phyloP scores from a whole-genome alignment of 352 stramenopile species.

The Pythium grandisporangium region DNA sequence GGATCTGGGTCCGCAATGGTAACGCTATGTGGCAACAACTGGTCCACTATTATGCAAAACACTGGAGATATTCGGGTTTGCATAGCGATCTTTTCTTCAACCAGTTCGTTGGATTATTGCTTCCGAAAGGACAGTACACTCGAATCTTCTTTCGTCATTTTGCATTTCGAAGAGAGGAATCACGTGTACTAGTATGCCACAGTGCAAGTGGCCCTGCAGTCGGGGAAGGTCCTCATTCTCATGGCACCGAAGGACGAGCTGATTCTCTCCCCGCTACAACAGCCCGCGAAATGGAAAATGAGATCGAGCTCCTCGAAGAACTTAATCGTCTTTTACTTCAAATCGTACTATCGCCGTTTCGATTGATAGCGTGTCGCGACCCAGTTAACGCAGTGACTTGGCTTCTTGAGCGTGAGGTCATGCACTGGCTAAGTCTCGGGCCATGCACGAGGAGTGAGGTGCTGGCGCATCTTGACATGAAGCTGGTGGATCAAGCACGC shows the following conservation, averaged over 20 bases:
- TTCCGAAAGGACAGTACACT: conserved; percentile 41
- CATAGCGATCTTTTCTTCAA: conserved; percentile 65
- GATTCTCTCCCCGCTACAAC: conserved; percentile 8
- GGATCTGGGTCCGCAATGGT: conserved; percentile 70
- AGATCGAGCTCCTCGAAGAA: conserved; percentile 52
- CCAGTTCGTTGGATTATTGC: conserved; percentile 40
- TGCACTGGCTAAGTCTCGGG: conserved; percentile 67
- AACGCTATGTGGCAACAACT: conserved; percentile 77
- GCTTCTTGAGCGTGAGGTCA: conserved; percentile 60
- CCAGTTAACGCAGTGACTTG: conserved; percentile 17
- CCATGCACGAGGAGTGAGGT: conserved; percentile 65
- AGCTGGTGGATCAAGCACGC: conserved; percentile 71
- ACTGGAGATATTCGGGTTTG: conserved; percentile 72
- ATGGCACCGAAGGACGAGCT: too few relatives aligned
- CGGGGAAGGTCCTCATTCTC: too few relatives aligned
- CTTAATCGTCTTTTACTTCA: conserved; percentile 51
- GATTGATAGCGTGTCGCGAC: conserved; percentile 22
- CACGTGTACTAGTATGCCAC: conserved; percentile 2
- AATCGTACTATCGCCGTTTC: conserved; percentile 45
- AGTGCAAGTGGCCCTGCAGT: too few relatives aligned
- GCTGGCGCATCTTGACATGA: conserved; percentile 49
- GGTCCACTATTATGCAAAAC: conserved; percentile 72
- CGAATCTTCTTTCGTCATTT: conserved; percentile 52
- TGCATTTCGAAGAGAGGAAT: conserved; percentile 13
- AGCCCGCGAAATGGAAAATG: conserved; percentile 21